Evolutionary conservation across 768 basidiomycete species (phyloP).

Genomic region (Favolaschia claudopus): DNA sequence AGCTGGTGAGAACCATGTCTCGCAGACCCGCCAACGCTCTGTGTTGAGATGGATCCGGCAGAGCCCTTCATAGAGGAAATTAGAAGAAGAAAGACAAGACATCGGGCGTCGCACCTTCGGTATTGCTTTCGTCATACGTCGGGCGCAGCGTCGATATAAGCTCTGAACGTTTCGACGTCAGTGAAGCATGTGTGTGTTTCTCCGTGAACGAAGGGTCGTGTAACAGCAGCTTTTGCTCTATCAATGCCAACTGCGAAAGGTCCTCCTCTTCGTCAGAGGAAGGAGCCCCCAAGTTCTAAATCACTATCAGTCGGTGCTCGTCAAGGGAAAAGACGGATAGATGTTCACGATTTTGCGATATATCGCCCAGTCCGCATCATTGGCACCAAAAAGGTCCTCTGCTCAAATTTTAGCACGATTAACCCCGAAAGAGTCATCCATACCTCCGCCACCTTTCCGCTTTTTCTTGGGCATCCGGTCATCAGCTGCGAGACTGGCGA

Average conservation of each 20-base stretch:
- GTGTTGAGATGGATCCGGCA: slow-evolving; percentile 88
- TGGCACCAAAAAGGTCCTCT: slow-evolving; percentile 94
- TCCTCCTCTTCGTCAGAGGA: slow-evolving; percentile 96
- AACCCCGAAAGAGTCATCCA: slow-evolving; percentile 26
- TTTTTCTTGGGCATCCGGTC: slow-evolving; percentile 85
- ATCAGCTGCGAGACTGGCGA: slow-evolving; percentile 90
- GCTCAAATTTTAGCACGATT: slow-evolving; percentile 6
- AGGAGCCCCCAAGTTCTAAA: slow-evolving; percentile 69
- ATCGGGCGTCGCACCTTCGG: slow-evolving; percentile 56
- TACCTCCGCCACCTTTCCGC: slow-evolving; percentile 82
- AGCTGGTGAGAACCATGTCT: slow-evolving; percentile 91
- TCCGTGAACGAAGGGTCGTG: slow-evolving; percentile 86
- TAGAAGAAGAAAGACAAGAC: not conserved
- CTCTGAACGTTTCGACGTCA: slow-evolving; percentile 80
- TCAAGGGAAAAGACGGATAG: not conserved
- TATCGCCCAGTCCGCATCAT: slow-evolving; percentile 97
- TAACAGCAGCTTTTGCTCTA: slow-evolving; percentile 84
- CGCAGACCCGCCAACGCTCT: slow-evolving; percentile 90
- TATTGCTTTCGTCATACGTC: slow-evolving; percentile 76
- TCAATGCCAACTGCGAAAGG: slow-evolving; percentile 65
- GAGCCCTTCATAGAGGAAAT: slow-evolving; percentile 48
- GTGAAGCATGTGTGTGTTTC: slow-evolving; percentile 83
- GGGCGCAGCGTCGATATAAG: slow-evolving; percentile 88
- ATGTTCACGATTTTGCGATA: slow-evolving; percentile 91
- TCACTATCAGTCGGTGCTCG: not conserved